These are phyloP conservation scores for Davidsoniella neocaledoniae DNA, from an alignment of 2,329 filamentous ascomycete species.

Conservation along the genomic window DNA sequence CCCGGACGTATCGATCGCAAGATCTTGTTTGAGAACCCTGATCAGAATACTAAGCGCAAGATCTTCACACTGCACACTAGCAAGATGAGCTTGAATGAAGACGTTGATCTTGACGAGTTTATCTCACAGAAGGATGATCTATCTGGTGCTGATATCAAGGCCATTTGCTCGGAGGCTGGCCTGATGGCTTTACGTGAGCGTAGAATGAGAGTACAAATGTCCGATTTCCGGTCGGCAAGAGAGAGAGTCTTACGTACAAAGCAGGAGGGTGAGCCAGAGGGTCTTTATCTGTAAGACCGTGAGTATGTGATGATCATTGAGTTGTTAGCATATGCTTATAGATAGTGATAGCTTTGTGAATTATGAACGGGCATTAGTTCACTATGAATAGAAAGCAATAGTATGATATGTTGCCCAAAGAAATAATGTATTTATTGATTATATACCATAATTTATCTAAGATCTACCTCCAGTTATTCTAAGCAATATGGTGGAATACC, in stretches of 20 bases:
- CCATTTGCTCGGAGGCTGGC: conserved; percentile 94
- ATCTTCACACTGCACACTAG: conserved; percentile 96
- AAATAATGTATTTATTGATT: no score
- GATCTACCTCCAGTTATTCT: no score
- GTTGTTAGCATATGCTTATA: neutral
- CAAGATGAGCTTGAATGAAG: conserved; percentile 93
- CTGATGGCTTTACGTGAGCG: conserved; percentile 85
- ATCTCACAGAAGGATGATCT: conserved; percentile 97
- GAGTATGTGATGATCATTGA: no score
- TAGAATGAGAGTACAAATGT: conserved; percentile 97
- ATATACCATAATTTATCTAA: no score
- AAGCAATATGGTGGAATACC: no score
- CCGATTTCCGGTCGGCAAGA: conserved; percentile 81
- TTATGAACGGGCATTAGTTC: neutral
- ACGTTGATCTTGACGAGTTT: conserved; percentile 97
- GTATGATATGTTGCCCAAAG: no score
- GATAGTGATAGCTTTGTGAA: no score
- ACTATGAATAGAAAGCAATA: no score
- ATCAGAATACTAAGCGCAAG: conserved; percentile 88
- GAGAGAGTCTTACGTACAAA: conserved; percentile 96
- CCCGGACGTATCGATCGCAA: conserved; percentile 97
- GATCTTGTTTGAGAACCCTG: conserved; percentile 56
- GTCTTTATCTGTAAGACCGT: conserved; percentile 72
- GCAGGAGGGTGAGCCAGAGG: conserved; percentile 95
- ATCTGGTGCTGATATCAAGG: conserved; percentile 94